A percentile compares a stretch with the other conserved stretches of the same genome.
Evolutionary conservation across 148 eudicot species (phyloP).

Genomic region (Persicaria maculosa): DNA sequence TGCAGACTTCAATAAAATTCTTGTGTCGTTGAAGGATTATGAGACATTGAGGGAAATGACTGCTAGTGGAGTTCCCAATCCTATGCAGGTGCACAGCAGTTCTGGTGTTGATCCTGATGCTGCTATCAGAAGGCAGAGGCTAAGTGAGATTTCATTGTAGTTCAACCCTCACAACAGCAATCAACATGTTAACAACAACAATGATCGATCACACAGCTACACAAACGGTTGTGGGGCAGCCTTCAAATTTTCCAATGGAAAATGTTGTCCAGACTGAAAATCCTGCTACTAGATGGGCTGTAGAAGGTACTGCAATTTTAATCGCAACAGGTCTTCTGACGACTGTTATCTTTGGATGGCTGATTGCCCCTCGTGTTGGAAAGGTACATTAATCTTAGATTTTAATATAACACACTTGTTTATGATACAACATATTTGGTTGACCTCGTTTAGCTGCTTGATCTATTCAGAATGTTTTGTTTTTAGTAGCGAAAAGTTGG

Average conservation of each 20-base stretch:
- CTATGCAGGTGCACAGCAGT: constrained; percentile 30
- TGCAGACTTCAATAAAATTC: constrained; percentile 53
- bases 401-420: background rate
- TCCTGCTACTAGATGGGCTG: constrained; percentile 84
- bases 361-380: constrained; percentile 90
- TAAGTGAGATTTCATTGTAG: constrained; percentile 83
- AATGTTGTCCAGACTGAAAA: constrained; percentile 41
- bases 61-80: constrained; percentile 59
- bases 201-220: constrained; percentile 29
- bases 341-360: constrained; percentile 90
- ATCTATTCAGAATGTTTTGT: background rate
- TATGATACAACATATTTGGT: background rate
- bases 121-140: constrained; percentile 77
- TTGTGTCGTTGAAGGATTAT: constrained; percentile 68
- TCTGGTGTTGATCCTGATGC: constrained; percentile 89
- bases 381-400: constrained; percentile 35
- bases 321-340: constrained; percentile 74
- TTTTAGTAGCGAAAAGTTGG: background rate
- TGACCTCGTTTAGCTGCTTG: background rate
- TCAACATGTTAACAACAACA: constrained; percentile 23
- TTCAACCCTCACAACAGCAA: constrained; percentile 42
- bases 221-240: constrained; percentile 44
- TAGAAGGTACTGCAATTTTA: constrained; percentile 79
- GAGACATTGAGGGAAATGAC: constrained; percentile 69
- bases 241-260: constrained; percentile 34